Evolutionary conservation across 805 yeast species (phyloP), one percentile per base, ranked within the genome.

Genomic region (Metschnikowia hibisci): DNA sequence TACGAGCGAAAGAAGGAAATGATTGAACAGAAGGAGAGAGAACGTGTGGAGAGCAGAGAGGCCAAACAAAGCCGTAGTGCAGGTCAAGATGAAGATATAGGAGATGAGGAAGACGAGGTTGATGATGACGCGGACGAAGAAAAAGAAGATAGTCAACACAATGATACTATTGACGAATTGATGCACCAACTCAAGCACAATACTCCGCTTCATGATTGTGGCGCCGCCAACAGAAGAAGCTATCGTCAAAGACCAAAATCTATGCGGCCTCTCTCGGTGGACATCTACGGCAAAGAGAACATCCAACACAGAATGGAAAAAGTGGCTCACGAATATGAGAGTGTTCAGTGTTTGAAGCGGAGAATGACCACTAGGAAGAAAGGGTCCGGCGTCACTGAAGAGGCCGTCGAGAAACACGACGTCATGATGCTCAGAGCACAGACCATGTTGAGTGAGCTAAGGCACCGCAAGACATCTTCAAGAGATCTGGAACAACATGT

Each of bases 371-470:
- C 61, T 4, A 47, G 75, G 36, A 60, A 55, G 41, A 57, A 55
- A 28, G 22, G 27, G 34, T 44, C 52, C 4, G 71, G 68, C 43
- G 53, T 55, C 34, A 45, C 22, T 5, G 37, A n/a, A n/a, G 39
- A 27, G 5, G 28, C 20, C 18, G 11, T 16, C 14, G 46, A 46
- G 22, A 44, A 45, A 22, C 32, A 36, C 18, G 56, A 52, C 14
- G 41, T 36, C n/a, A 45, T 63, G 2, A 57, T 67, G 61, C 52
- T 66, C 14, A 48, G 76, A 40, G 72, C 74, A 0, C 72, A 66
- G 45, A 61, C 64, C 1, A 68, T 70, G 74, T 58, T 70, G 33
- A 60, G 58, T 32, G 64, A 64, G 41, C 56, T 70, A 29, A 40
- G 72, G 26, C 31, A 47, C 28, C 39, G 39, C 39, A 16, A 25